Conservation (phyloP, 2,329 filamentous ascomycete genomes). For the Penicillium brevicompactum region DNA sequence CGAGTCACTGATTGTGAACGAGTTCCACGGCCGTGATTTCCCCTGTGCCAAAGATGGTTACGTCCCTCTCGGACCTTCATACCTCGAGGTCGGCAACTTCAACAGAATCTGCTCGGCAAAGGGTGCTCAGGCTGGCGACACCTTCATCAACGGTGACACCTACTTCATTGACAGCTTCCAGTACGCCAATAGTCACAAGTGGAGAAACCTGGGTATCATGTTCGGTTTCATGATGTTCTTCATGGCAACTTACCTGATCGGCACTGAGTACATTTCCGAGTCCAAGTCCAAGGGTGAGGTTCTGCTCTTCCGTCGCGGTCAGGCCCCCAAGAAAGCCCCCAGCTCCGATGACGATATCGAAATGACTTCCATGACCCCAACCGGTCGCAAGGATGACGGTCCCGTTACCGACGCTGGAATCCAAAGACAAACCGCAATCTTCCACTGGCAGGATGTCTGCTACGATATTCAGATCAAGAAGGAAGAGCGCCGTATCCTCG, state of each 20-base stretch:
- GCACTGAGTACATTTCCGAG: constrained; percentile 63
- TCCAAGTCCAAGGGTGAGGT: constrained; percentile 77
- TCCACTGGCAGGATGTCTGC: constrained; percentile 83
- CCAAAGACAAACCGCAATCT: constrained; percentile 71
- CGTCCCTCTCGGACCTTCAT: constrained; percentile 46
- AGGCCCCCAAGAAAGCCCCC: constrained; percentile 50
- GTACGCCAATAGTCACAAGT: constrained; percentile 63
- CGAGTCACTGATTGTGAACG: constrained; percentile 54
- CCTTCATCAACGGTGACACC: constrained; percentile 58
- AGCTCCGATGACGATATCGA: constrained; percentile 32
- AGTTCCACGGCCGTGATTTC: constrained; percentile 70
- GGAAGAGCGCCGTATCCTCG: constrained; percentile 72
- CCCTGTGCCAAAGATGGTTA: constrained; percentile 33
- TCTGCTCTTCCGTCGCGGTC: constrained; percentile 71
- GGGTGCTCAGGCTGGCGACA: constrained; percentile 59
- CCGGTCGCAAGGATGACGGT: constrained; percentile 38
- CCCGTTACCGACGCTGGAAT: constrained; percentile 44
- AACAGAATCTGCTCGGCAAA: constrained; percentile 61
- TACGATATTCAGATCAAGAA: constrained; percentile 82
- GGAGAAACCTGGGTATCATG: constrained; percentile 71
- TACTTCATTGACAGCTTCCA: constrained; percentile 59
- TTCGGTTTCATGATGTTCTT: constrained; percentile 67
- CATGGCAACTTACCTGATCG: constrained; percentile 62
- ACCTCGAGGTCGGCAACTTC: constrained; percentile 31
- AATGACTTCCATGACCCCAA: constrained; percentile 23